Percentiles rank a stretch among this genome's conserved stretches.
These are phyloP conservation scores for Cladosporium sp. DNA, from an alignment of 2,329 filamentous ascomycete genomes.

Conservation along the genomic window DNA sequence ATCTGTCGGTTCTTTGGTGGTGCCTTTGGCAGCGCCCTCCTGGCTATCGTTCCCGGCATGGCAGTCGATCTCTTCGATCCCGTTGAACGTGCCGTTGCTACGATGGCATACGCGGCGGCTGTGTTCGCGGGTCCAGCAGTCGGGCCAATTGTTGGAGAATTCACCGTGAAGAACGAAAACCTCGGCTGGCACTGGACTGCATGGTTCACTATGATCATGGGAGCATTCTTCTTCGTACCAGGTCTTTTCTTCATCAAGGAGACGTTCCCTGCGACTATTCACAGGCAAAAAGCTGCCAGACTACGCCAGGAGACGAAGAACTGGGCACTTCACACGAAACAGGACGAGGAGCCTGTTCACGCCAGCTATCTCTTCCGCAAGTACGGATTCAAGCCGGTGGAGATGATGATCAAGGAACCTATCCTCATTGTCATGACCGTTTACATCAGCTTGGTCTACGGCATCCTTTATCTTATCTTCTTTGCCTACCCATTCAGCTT, in stretches of 20 bases:
- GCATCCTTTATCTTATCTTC: conserved; percentile 43
- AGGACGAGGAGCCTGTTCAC: conserved; percentile 37
- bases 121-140: conserved; percentile 49
- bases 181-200: conserved; percentile 57
- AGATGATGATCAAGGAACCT: conserved; percentile 47
- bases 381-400: conserved; percentile 36
- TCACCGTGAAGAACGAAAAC: conserved; percentile 41
- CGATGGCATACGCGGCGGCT: conserved; percentile 27
- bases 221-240: conserved; percentile 38
- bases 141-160: conserved; percentile 49
- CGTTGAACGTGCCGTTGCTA: conserved; percentile 36
- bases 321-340: conserved; percentile 43
- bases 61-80: conserved; percentile 49
- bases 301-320: conserved; percentile 47
- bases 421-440: conserved; percentile 46
- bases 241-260: conserved; percentile 48
- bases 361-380: conserved; percentile 28
- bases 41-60: conserved; percentile 49
- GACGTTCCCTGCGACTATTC: conserved; percentile 47
- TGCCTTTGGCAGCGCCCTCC: conserved; percentile 47
- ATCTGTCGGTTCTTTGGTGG: conserved; percentile 54
- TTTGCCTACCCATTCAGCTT: conserved; percentile 47
- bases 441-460: conserved; percentile 34
- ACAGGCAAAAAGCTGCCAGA: conserved; percentile 45
- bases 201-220: conserved; percentile 52